phyloP scores from a whole-genome alignment of 2,329 filamentous ascomycete species.

The Cladosporium colombiae region DNA sequence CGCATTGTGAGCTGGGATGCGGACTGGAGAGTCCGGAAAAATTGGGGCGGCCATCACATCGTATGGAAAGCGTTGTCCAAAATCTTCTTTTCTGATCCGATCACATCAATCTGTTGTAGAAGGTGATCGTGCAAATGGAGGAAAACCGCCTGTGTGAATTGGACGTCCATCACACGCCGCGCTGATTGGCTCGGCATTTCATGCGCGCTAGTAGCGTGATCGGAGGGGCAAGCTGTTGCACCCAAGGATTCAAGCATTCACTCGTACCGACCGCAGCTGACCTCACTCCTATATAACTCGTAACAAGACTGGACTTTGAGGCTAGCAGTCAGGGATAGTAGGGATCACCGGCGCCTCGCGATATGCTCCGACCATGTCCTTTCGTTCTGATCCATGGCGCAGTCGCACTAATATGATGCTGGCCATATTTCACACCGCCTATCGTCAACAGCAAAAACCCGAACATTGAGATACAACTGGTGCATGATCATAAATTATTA shows the following conservation, averaged over 20 bases:
- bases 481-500: slow-evolving; percentile 18
- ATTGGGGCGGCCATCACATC: slow-evolving; percentile 6
- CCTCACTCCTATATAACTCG: neutral
- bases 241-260: neutral
- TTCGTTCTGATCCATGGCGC: neutral
- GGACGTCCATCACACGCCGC: neutral
- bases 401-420: neutral
- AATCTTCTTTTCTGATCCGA: neutral
- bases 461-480: neutral
- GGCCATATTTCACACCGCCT: neutral
- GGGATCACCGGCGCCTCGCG: neutral
- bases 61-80: neutral
- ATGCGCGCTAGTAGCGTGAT: neutral
- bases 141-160: neutral
- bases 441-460: too few species aligned
- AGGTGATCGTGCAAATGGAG: neutral
- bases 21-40: slow-evolving; percentile 6
- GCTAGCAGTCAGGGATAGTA: neutral
- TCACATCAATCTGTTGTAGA: neutral
- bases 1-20: slow-evolving; percentile 15
- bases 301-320: neutral
- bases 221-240: neutral
- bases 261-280: neutral
- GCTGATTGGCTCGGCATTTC: neutral
- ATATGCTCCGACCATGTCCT: neutral